Percentiles rank a stretch among this genome's conserved stretches.
Conservation (phyloP, 257 asterid species). For the Solanum paucissectum region DNA sequence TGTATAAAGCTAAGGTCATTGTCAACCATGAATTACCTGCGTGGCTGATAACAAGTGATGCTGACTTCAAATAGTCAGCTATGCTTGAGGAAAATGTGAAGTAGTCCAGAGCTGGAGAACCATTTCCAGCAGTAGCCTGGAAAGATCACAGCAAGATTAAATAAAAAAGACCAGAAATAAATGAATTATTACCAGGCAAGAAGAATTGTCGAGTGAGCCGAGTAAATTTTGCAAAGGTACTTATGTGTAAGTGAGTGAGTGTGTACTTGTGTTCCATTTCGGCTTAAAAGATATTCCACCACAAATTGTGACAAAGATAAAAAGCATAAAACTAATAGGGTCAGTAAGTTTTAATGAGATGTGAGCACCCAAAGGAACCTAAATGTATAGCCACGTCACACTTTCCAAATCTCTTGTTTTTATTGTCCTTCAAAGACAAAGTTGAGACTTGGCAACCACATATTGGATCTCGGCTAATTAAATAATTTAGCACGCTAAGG, state of each 20-base stretch:
- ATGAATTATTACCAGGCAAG: neutral
- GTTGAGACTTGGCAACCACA: neutral
- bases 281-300: no score
- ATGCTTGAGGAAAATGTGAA: conserved; percentile 89
- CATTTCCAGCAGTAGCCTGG: conserved; percentile 65
- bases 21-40: conserved; percentile 44
- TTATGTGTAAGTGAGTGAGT: neutral
- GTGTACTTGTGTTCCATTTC: neutral
- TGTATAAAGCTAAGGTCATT: neutral
- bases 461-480: neutral
- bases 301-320: neutral
- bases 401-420: neutral
- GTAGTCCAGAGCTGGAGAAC: conserved; percentile 52
- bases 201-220: neutral
- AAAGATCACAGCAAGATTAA: neutral
- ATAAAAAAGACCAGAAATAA: neutral
- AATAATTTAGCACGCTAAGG: neutral
- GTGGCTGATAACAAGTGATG: conserved; percentile 90
- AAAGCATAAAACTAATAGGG: neutral
- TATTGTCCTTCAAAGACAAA: neutral
- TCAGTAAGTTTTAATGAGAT: neutral
- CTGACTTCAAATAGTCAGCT: conserved; percentile 68
- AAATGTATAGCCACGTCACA: neutral
- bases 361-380: neutral
- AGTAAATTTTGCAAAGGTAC: neutral